Base-by-base conservation (phyloP, 192 early-diverging fungal genomes). In the Backusella tarrabulga region DNA sequence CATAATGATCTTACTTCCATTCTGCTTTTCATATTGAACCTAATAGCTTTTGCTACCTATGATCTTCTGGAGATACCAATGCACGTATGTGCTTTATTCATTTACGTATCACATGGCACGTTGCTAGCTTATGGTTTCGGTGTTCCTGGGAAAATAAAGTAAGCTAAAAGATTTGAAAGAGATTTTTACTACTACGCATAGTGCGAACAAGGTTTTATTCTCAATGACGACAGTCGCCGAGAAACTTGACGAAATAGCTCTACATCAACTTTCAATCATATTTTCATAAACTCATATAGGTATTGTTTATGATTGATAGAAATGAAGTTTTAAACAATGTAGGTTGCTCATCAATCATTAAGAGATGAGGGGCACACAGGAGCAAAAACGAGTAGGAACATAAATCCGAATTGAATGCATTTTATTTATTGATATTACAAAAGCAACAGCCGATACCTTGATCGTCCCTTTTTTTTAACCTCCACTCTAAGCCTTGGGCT, bases 141-240 rank as follows among this genome's bases (percentile, higher is more conserved):
- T 56, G 56, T 63, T 12, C 56, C 56, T 63, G 21, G 26, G 56
- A 63, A 63, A 63, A 63, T 63, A 63, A 63, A 29, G 54, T 56
- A 56, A 26, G 23, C n/a, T 56, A 21, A 21, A 21, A 21, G n/a
- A 29, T 63, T 63, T 23, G 54, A 23, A 23, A 60, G 56, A 50
- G 1, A n/a, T 3, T 63, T 63, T 32, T 32, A 32, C 32, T 63
- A 26, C n/a, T 63, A 29, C 26, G 56, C 56, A 63, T 63, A 63
- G 9, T 4, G 4, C 56, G 26, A 63, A 63, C 3, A 23, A 12
- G 2, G 6, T 12, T 29, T 29, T 63, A 29, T 23, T 29, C n/a
- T 63, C 56, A 29, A 63, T 63, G 56, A 63, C 56, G 56, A 63
- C 56, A 63, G 9, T 23, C 12, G 21, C 23, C 56, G 26, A 63